Evolutionary conservation across 1,139 yeast genomes (phyloP).

Genomic region (Hansenula lynferdii): DNA sequence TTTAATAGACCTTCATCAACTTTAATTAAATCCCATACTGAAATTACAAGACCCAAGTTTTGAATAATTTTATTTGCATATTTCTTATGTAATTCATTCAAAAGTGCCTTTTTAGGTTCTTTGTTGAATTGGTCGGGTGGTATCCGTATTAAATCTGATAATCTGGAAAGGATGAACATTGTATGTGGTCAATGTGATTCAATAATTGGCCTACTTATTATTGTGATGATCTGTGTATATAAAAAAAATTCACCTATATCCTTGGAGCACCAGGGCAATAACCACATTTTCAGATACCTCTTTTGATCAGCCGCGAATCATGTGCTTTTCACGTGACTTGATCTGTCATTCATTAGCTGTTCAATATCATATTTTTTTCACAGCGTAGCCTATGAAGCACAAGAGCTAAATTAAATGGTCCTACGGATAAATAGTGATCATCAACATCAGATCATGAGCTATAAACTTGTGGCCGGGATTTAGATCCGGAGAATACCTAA

Average conservation of each 20-base stretch:
- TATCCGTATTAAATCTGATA: conserved; percentile 79
- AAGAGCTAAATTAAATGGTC: no score
- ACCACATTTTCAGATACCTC: no score
- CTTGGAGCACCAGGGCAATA: not conserved
- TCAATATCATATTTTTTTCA: no score
- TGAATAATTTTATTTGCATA: conserved; percentile 81
- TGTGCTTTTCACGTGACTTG: no score
- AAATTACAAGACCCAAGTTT: conserved; percentile 77
- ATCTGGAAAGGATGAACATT: conserved; percentile 82
- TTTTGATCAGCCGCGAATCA: no score
- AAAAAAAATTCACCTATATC: not conserved
- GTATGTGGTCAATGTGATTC: no score
- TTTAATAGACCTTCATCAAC: conserved; percentile 84
- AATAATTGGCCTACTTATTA: no score
- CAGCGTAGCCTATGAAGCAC: no score
- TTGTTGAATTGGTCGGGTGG: conserved; percentile 81
- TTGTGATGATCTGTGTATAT: not conserved
- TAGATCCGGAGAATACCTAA: no score
- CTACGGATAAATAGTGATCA: no score
- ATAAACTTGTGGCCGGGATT: no score
- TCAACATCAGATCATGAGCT: no score
- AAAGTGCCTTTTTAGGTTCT: conserved; percentile 59
- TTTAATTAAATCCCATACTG: conserved; percentile 76
- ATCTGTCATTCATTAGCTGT: not conserved
- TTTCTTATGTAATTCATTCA: conserved; percentile 78